These are phyloP conservation scores for Angomonas deanei DNA, from an alignment of 208 protist genomes.

Conservation along the genomic window DNA sequence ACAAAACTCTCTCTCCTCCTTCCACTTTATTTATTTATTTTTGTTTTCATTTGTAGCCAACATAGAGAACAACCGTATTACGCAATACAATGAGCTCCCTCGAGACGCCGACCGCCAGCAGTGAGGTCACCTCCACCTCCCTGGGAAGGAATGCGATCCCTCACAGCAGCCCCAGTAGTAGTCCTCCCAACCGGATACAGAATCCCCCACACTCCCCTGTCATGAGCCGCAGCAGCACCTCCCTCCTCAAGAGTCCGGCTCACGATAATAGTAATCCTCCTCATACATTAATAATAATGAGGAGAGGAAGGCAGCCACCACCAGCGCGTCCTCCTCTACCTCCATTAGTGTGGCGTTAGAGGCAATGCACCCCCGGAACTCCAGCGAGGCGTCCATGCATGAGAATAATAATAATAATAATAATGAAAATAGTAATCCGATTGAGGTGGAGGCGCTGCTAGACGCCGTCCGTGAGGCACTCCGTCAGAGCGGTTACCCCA, in stretches of 20 bases:
- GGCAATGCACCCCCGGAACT: too few species aligned
- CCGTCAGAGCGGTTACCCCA: conserved; percentile 38
- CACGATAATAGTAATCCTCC: too few species aligned
- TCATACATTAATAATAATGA: too few species aligned
- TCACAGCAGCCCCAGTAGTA: conserved; percentile 1
- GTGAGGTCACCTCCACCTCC: background rate
- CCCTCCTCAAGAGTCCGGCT: too few species aligned
- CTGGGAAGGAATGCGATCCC: too few species aligned
- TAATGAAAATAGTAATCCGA: background rate
- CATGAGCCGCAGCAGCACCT: too few species aligned
- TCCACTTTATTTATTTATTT: conserved; percentile 5
- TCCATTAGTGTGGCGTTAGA: too few species aligned
- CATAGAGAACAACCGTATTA: too few species aligned
- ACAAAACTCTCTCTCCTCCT: background rate
- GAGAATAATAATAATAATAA: conserved; percentile 15
- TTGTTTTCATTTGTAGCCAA: conserved; percentile 3
- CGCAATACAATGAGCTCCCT: background rate
- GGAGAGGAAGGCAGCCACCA: too few species aligned
- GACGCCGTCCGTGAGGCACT: conserved; percentile 29
- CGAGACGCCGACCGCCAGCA: background rate
- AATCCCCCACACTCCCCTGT: too few species aligned
- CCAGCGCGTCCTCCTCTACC: too few species aligned
- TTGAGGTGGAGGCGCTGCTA: background rate
- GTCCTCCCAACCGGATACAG: background rate
- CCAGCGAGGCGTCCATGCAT: too few species aligned